Evolutionary conservation across 352 stramenopile species (phyloP).

Genomic region (Pythium aquatile): DNA sequence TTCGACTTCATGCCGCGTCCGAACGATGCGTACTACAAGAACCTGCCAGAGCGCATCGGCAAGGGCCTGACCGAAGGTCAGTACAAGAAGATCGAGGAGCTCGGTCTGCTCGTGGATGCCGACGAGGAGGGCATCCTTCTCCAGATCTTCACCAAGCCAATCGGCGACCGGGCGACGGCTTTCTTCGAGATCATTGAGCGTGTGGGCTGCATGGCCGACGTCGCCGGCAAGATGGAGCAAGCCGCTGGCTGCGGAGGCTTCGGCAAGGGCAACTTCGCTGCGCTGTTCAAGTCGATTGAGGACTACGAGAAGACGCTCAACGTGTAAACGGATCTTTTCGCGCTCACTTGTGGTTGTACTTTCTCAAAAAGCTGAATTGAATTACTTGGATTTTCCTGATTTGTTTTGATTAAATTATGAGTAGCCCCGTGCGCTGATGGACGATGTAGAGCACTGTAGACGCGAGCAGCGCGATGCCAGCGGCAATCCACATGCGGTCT

Average conservation of each 20-base stretch:
- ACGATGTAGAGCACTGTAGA: slow-evolving; percentile 74
- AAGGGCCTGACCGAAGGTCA: slow-evolving; percentile 79
- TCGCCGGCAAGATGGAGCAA: slow-evolving; percentile 73
- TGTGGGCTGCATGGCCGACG: slow-evolving; percentile 83
- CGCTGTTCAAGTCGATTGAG: slow-evolving; percentile 93
- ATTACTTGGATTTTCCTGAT: neutral
- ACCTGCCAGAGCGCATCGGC: slow-evolving; percentile 79
- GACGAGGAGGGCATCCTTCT: slow-evolving; percentile 94
- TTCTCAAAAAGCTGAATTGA: slow-evolving; percentile 3
- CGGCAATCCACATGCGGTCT: slow-evolving; percentile 78
- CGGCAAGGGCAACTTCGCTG: slow-evolving; percentile 92
- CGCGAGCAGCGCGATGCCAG: slow-evolving; percentile 54
- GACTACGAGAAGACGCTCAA: slow-evolving; percentile 86
- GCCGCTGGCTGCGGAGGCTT: slow-evolving; percentile 85
- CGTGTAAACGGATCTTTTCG: slow-evolving; percentile 37
- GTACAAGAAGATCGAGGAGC: slow-evolving; percentile 90
- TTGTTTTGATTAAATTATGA: slow-evolving; percentile 46
- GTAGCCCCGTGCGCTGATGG: slow-evolving; percentile 68
- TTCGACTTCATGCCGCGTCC: slow-evolving; percentile 89
- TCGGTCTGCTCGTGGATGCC: slow-evolving; percentile 93
- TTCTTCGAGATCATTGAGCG: slow-evolving; percentile 94
- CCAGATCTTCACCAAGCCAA: slow-evolving; percentile 91
- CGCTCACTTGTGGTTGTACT: neutral
- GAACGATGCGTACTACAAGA: slow-evolving; percentile 89
- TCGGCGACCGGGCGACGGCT: slow-evolving; percentile 83